These are phyloP conservation scores for Sporobolomyces phaffii DNA, from an alignment of 768 basidiomycete species.

Conservation along the genomic window DNA sequence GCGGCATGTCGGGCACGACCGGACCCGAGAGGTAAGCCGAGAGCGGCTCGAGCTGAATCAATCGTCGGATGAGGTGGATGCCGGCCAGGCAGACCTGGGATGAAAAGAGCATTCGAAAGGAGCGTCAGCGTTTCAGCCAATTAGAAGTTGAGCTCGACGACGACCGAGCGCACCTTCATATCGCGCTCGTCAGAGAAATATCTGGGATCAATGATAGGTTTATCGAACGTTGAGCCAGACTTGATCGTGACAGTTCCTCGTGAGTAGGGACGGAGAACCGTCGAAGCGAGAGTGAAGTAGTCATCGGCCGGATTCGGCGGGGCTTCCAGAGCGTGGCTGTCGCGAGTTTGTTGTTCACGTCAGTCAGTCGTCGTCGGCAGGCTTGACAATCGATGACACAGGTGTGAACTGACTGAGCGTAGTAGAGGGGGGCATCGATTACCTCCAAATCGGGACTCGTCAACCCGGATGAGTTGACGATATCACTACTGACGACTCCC, in stretches of 20 bases:
- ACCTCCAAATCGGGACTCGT: slow-evolving; percentile 37
- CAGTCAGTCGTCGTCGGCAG: too few species aligned
- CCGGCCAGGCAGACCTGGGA: slow-evolving; percentile 37
- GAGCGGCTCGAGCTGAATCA: slow-evolving; percentile 26
- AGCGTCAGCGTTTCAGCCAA: too few species aligned
- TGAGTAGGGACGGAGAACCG: slow-evolving; percentile 22
- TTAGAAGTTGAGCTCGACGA: too few species aligned
- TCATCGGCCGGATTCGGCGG: neutral
- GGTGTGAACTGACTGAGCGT: slow-evolving; percentile 3
- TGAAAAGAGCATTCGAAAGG: neutral
- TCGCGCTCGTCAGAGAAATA: slow-evolving; percentile 28
- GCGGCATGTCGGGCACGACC: neutral
- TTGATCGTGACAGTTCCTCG: slow-evolving; percentile 25
- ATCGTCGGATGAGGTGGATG: slow-evolving; percentile 19
- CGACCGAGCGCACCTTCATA: too few species aligned
- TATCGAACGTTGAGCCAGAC: slow-evolving; percentile 22
- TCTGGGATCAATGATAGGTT: slow-evolving; percentile 33
- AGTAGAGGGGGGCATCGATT: slow-evolving; percentile 19
- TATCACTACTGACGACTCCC: neutral
- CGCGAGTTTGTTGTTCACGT: neutral
- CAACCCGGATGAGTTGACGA: slow-evolving; percentile 20
- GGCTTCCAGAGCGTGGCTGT: slow-evolving; percentile 11
- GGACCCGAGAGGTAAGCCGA: slow-evolving; percentile 1
- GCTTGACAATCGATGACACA: neutral
- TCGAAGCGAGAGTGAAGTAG: slow-evolving; percentile 26